A percentile compares a stretch with the other conserved stretches of the same genome.
These are phyloP conservation scores for Azolla pinnata DNA, from an alignment of 75 land plant species.

Conservation along the genomic window DNA sequence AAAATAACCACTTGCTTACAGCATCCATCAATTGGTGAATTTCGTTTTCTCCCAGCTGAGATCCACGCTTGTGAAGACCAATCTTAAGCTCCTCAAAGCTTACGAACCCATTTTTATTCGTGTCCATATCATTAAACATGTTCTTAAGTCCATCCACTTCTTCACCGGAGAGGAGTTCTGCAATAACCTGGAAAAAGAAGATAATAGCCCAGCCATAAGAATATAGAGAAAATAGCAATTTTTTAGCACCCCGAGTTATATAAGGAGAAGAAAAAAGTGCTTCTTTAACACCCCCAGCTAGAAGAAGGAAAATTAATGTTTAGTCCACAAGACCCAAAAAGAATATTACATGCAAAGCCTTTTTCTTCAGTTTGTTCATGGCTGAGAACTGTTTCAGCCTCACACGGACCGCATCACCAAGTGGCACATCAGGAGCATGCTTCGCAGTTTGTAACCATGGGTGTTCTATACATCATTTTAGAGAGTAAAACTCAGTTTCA, in stretches of 20 bases:
- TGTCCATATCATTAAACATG: constrained; percentile 39
- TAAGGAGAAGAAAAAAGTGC: too few species aligned
- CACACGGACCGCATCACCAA: constrained; percentile 50
- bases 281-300: too few species aligned
- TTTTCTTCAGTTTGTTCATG: constrained; percentile 51
- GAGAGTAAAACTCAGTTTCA: not conserved
- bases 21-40: constrained; percentile 44
- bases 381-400: constrained; percentile 49
- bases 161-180: constrained; percentile 47
- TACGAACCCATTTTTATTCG: constrained; percentile 35
- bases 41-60: constrained; percentile 42
- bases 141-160: constrained; percentile 44
- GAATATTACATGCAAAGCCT: constrained; percentile 36
- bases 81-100: constrained; percentile 33
- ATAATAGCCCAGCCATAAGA: too few species aligned
- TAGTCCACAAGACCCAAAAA: too few species aligned
- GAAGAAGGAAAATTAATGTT: too few species aligned
- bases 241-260: too few species aligned
- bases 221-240: too few species aligned
- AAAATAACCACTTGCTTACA: constrained; percentile 21
- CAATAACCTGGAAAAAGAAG: constrained; percentile 56
- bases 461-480: constrained; percentile 31
- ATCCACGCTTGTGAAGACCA: constrained; percentile 40
- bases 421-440: constrained; percentile 55
- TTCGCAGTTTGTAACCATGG: constrained; percentile 51